Evolutionary conservation across 2,329 filamentous ascomycete species (phyloP), one percentile per base, ranked within the genome.

Genomic region (Microcyclospora tardicrescens): DNA sequence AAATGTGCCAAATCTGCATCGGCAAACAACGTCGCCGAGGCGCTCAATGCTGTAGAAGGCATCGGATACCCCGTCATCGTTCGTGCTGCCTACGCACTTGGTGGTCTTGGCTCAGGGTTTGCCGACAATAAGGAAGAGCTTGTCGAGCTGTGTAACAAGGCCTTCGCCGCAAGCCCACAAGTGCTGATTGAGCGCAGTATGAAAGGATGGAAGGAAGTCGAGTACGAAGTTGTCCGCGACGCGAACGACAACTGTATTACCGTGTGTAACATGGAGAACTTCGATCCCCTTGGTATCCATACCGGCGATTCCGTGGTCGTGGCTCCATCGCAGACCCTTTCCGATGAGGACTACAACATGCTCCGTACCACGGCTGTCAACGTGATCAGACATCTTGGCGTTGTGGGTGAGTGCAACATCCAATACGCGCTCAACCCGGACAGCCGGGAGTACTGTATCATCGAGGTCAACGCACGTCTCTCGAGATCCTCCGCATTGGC

Each of bases 191-290:
- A 98, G 68, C 79, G 84, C 61, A 93, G 85, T 67, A 96, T 98
- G 89, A 96, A 96, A 69, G 91, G 91, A 43, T 98, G 91, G 91
- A 98, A 98, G 64, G 91, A 98, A 64, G 93, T 96, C 46, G 91
- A 98, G 63, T 98, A 96, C 58, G 91, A 98, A 63, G 91, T 96
- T 45, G 91, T 98, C 31, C 81, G 91, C 55, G 91, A 96, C 68
- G 82, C 79, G 41, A 79, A 85, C 53, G 87, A 98, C 67, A 96
- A 96, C 72, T 98, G 91, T 61, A 96, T 98, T 60, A 98, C 91
- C 6, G 91, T 98, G 45, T 98, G 91, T 64, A 98, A 98, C 69
- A 96, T 98, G 91, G 91, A 98, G 68, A 98, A 98, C 67, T 98
- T 98, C 56, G 91, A 98, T 61, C 91, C 91, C 39, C 78, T 98